Evolutionary conservation across 805 yeast species (phyloP).

Genomic region (Torulaspora maleeae): DNA sequence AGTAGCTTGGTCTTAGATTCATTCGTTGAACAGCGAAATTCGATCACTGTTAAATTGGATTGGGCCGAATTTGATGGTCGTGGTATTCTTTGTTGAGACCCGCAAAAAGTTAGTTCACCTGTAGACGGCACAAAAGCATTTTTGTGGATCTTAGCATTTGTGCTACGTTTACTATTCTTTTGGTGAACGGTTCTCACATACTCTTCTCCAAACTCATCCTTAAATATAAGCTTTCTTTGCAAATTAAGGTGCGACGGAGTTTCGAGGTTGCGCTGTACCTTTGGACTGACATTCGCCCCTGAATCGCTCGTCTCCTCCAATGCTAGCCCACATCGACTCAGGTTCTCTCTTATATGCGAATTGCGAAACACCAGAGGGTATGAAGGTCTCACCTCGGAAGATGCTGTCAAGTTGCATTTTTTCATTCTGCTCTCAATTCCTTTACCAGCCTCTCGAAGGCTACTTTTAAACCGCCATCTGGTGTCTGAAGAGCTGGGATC

Average conservation of each 20-base stretch:
- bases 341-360: slow-evolving; percentile 3
- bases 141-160: neutral
- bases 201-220: neutral
- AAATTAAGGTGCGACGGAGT: neutral
- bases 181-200: neutral
- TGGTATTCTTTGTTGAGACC: neutral
- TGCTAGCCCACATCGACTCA: neutral
- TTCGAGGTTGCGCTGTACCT: neutral
- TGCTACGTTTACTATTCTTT: neutral
- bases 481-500: slow-evolving; percentile 14
- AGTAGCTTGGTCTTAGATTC: neutral
- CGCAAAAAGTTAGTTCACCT: neutral
- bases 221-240: neutral
- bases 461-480: neutral
- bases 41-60: neutral
- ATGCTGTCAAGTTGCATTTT: neutral
- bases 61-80: neutral
- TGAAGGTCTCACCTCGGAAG: neutral
- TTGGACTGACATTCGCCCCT: neutral
- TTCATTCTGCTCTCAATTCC: neutral
- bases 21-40: neutral
- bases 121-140: neutral
- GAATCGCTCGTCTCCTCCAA: slow-evolving; percentile 2
- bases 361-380: slow-evolving; percentile 12
- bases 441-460: neutral